Conservation (phyloP, 208 protist species). For the Leishmania tarentolae region DNA sequence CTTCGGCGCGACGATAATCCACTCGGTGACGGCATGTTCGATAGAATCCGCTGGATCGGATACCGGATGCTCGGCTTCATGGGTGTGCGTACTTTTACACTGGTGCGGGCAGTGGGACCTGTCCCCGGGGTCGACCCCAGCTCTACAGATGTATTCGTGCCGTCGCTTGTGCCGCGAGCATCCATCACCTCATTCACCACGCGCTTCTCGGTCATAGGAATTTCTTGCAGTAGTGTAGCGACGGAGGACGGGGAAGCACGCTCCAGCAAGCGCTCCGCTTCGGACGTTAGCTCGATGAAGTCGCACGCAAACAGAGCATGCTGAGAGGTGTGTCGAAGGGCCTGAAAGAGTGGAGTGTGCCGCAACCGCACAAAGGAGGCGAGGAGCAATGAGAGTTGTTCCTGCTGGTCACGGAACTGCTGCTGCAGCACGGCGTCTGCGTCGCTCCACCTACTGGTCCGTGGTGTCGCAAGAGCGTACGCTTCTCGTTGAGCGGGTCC, state of each 20-base stretch:
- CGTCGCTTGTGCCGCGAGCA: constrained; percentile 18
- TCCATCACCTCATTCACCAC: constrained; percentile 15
- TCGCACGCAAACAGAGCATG: constrained; percentile 48
- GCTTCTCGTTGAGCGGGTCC: background rate
- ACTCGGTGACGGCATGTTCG: constrained; percentile 4
- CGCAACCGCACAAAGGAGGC: constrained; percentile 34
- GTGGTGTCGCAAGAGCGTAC: background rate
- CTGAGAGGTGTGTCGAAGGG: constrained; percentile 35
- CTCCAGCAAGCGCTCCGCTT: constrained; percentile 47
- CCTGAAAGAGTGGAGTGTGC: constrained; percentile 29
- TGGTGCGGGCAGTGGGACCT: background rate
- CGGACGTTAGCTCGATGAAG: constrained; percentile 41
- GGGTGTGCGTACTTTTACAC: constrained; percentile 22
- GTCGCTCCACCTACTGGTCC: background rate
- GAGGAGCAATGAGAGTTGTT: constrained; percentile 28
- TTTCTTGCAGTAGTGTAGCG: constrained; percentile 3
- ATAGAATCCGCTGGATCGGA: constrained; percentile 17
- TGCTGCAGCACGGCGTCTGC: background rate
- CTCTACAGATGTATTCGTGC: constrained; percentile 12
- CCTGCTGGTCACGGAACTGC: constrained; percentile 5
- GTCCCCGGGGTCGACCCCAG: constrained; percentile 15
- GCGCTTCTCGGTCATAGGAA: constrained; percentile 22
- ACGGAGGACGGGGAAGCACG: background rate
- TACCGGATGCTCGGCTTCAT: constrained; percentile 36
- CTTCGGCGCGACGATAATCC: background rate